phyloP scores from a whole-genome alignment of 345 rosid species.

The Lenwebbia sp. region DNA sequence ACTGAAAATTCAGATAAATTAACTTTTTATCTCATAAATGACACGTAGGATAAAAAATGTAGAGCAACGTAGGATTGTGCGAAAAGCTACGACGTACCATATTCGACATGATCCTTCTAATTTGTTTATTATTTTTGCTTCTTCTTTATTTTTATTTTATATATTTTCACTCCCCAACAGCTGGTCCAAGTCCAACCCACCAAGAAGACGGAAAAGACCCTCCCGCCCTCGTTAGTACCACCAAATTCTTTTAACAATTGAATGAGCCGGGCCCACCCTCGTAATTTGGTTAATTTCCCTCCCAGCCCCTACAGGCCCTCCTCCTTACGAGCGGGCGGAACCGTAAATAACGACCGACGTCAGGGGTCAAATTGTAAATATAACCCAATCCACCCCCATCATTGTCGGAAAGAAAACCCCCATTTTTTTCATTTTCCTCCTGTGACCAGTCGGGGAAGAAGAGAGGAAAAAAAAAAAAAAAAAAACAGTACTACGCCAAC shows the following conservation, averaged over 20 bases:
- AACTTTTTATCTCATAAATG: too few species aligned
- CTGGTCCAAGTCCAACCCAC: background rate
- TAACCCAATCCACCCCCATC: background rate
- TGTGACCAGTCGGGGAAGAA: background rate
- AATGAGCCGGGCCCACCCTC: background rate
- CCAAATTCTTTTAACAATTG: background rate
- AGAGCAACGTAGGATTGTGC: too few species aligned
- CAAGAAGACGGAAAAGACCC: background rate
- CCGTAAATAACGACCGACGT: background rate
- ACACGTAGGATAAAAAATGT: too few species aligned
- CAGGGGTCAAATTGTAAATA: background rate
- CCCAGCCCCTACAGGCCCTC: background rate
- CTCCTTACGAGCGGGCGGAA: background rate
- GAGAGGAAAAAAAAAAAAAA: background rate
- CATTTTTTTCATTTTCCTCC: fast-evolving
- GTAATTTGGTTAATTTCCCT: background rate
- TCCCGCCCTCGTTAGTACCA: background rate
- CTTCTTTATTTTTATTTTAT: too few species aligned
- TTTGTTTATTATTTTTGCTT: too few species aligned
- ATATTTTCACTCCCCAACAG: background rate
- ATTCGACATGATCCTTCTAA: too few species aligned
- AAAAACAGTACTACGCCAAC: background rate
- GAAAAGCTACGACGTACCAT: too few species aligned
- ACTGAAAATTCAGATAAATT: too few species aligned
- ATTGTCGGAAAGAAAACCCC: background rate